phyloP scores from a whole-genome alignment of 2,329 filamentous ascomycete species.

The Hymenoscyphus linearis region DNA sequence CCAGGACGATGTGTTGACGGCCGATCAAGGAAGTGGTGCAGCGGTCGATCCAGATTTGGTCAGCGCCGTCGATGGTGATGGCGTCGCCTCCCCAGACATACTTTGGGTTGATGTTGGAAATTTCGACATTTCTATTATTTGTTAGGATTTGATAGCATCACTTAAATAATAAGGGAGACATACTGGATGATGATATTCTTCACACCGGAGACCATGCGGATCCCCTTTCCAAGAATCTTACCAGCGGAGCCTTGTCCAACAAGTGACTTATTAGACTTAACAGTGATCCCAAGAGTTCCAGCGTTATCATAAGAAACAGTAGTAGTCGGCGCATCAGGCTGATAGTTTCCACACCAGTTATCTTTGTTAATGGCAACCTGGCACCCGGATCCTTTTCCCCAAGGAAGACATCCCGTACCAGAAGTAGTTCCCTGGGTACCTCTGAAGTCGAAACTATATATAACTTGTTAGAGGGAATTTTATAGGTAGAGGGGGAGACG shows the following conservation, averaged over 20 bases:
- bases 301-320: slow-evolving; percentile 22
- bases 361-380: slow-evolving; percentile 50
- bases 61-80: slow-evolving; percentile 45
- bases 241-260: slow-evolving; percentile 25
- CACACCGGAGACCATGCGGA: slow-evolving; percentile 22
- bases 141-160: not conserved
- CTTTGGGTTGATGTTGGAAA: slow-evolving; percentile 51
- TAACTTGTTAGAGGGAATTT: not conserved
- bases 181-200: slow-evolving; percentile 20
- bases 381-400: slow-evolving; percentile 35
- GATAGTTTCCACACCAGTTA: slow-evolving; percentile 34
- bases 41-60: slow-evolving; percentile 36
- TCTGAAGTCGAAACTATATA: slow-evolving; percentile 43
- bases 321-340: slow-evolving; percentile 11
- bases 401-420: slow-evolving; percentile 16
- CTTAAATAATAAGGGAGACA: not conserved
- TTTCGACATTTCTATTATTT: slow-evolving; percentile 40
- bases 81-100: slow-evolving; percentile 58
- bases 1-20: slow-evolving; percentile 39
- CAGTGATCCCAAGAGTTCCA: slow-evolving; percentile 21
- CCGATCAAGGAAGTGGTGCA: slow-evolving; percentile 33
- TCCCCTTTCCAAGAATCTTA: slow-evolving; percentile 28
- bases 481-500: not conserved
- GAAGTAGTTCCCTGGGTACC: slow-evolving; percentile 38
- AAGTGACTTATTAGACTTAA: slow-evolving; percentile 26